Evolutionary conservation across 2,329 filamentous ascomycete genomes (phyloP).

Genomic region (Dothiorella sarmentorum): DNA sequence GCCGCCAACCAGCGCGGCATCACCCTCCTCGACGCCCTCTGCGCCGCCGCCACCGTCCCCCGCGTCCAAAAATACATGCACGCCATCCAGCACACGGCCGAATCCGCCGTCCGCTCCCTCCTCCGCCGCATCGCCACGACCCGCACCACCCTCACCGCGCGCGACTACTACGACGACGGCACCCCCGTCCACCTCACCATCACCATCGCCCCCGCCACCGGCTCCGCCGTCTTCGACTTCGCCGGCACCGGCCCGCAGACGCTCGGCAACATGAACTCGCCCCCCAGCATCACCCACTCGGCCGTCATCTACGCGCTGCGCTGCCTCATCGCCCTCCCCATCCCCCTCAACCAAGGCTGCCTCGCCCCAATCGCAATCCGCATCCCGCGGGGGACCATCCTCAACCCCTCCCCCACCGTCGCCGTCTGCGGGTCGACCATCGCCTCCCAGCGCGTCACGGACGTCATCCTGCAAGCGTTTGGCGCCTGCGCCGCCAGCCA

Average conservation of each 20-base stretch:
- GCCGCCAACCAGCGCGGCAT: slow-evolving; percentile 36
- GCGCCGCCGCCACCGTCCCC: slow-evolving; percentile 33
- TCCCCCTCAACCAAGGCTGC: slow-evolving; percentile 42
- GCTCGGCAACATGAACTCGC: slow-evolving; percentile 37
- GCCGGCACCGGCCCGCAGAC: slow-evolving; percentile 35
- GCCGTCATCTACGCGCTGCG: slow-evolving; percentile 41
- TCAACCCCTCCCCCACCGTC: slow-evolving; percentile 32
- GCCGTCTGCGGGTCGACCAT: slow-evolving; percentile 29
- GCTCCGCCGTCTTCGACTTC: slow-evolving; percentile 39
- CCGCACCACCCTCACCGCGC: slow-evolving; percentile 19
- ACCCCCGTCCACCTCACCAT: slow-evolving; percentile 35
- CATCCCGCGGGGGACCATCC: slow-evolving; percentile 32
- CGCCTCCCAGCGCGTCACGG: slow-evolving; percentile 24
- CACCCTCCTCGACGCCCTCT: slow-evolving; percentile 34
- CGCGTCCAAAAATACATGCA: slow-evolving; percentile 43
- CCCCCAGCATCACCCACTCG: slow-evolving; percentile 36
- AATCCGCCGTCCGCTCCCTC: slow-evolving; percentile 72
- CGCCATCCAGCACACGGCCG: slow-evolving; percentile 37
- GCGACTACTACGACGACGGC: slow-evolving; percentile 40
- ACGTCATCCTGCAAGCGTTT: slow-evolving; percentile 25
- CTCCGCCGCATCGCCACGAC: slow-evolving; percentile 50
- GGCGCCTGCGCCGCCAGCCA: slow-evolving; percentile 20
- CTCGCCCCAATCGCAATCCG: slow-evolving; percentile 35
- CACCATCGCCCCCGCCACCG: slow-evolving; percentile 30
- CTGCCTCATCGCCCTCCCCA: slow-evolving; percentile 34